Evolutionary conservation across 2,329 filamentous ascomycete genomes (phyloP), one percentile per base, ranked within the genome.

Genomic region (Xylariaceae sp.): DNA sequence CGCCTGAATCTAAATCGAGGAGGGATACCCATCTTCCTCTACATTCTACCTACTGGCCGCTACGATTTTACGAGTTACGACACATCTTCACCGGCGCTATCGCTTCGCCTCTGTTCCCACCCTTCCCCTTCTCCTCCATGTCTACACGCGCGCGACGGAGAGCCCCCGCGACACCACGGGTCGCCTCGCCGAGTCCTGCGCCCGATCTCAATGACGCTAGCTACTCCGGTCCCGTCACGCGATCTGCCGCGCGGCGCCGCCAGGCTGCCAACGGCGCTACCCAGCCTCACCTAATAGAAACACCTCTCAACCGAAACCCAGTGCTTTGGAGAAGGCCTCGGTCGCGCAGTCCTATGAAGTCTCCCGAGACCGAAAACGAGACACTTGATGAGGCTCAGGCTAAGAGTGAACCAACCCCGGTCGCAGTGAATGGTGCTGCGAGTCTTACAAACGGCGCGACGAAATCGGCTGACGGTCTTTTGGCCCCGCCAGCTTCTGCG

Each of bases 161-260:
- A 67, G 79, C 94, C 59, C 92, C 92, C 59, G 82, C 83, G 59
- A 94, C 88, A 58, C 92, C 92, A 69, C 88, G 91, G 70, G 89
- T 97, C 67, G 95, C 94, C 67, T 95, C 91, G 10, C 92, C 92
- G 47, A 94, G 91, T 57, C 92, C 92, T 47, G 18, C 75, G 76
- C 48, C 80, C 80, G 23, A 30, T 65, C 82, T 87, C 71, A 81
- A 82, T 62, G 87, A 51, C 39, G 15, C 17, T 34, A 47, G 67
- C 44, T 83, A 95, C 74, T 85, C 84, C 65, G 88, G 86, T 8
- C 90, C 90, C 4, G 80, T 86, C 62, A 95, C 91, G 62, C 85
- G 91, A 68, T 93, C 91, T 39, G 87, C 86, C 56, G 82, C 87
- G 37, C 80, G 81, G 67, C 86, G 82, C 68, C 78, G 80, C 52